phyloP scores from a whole-genome alignment of 2,329 filamentous ascomycete species.

The Ophioceras dolichostomum region DNA sequence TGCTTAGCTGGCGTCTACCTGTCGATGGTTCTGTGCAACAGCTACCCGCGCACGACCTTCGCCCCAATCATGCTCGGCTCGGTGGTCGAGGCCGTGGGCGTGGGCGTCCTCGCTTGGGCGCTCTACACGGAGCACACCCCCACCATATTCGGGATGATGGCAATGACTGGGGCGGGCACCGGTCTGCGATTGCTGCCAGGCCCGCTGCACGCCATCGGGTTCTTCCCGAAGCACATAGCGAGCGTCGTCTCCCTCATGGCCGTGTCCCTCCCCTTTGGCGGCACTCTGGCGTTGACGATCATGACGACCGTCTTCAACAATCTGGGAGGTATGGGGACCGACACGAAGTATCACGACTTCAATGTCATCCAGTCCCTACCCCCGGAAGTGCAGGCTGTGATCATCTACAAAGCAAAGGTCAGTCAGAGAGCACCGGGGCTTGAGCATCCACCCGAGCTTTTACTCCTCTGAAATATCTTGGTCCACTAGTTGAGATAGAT shows the following conservation, averaged over 20 bases:
- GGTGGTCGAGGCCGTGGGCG: slow-evolving; percentile 42
- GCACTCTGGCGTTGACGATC: slow-evolving; percentile 51
- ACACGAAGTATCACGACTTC: slow-evolving; percentile 19
- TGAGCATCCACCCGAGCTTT: no score
- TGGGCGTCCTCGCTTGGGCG: slow-evolving; percentile 45
- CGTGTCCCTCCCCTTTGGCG: slow-evolving; percentile 49
- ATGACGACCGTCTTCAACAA: slow-evolving; percentile 63
- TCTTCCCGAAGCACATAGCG: slow-evolving; percentile 44
- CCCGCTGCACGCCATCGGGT: slow-evolving; percentile 48
- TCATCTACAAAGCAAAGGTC: slow-evolving; percentile 29
- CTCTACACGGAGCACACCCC: slow-evolving; percentile 28
- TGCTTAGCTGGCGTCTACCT: slow-evolving; percentile 37
- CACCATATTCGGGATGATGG: slow-evolving; percentile 56
- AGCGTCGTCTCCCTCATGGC: slow-evolving; percentile 46
- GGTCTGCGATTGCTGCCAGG: slow-evolving; percentile 52
- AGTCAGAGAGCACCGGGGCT: no score
- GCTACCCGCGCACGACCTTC: slow-evolving; percentile 49
- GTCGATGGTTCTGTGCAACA: slow-evolving; percentile 47
- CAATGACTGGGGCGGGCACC: slow-evolving; percentile 46
- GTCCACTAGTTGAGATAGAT: no score
- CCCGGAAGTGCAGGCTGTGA: slow-evolving; percentile 17
- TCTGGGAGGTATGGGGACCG: slow-evolving; percentile 12
- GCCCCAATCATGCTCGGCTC: slow-evolving; percentile 42
- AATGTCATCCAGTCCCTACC: slow-evolving; percentile 21
- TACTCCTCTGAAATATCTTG: no score